These are phyloP conservation scores for Ajuga reptans DNA, from an alignment of 305 asterid genomes.

Conservation along the genomic window DNA sequence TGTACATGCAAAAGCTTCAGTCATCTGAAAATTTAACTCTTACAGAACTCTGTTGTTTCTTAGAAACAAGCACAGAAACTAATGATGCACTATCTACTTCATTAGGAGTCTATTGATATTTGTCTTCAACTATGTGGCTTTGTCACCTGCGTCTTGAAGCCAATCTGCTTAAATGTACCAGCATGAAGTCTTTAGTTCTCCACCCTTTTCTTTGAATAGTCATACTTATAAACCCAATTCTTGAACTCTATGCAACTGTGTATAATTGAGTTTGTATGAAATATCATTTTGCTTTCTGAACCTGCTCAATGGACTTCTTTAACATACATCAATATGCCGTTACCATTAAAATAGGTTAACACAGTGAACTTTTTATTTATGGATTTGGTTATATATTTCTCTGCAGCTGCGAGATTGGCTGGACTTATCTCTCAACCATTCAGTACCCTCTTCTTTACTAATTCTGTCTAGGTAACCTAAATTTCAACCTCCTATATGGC, in stretches of 20 bases:
- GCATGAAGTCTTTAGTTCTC: slow-evolving; percentile 6
- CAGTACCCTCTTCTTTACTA: slow-evolving; percentile 85
- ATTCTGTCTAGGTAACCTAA: slow-evolving; percentile 75
- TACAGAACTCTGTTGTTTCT: slow-evolving; percentile 3
- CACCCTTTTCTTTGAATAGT: neutral
- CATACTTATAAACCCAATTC: neutral
- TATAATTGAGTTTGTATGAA: slow-evolving; percentile 11
- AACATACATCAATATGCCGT: slow-evolving; percentile 2
- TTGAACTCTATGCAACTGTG: neutral
- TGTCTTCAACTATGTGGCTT: slow-evolving; percentile 6
- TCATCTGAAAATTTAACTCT: slow-evolving; percentile 1
- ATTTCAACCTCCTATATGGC: slow-evolving; percentile 20
- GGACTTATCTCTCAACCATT: slow-evolving; percentile 87
- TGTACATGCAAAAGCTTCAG: slow-evolving; percentile 14
- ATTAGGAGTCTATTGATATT: neutral
- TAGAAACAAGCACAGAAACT: neutral
- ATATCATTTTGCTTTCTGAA: slow-evolving; percentile 8
- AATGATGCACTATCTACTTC: slow-evolving; percentile 10
- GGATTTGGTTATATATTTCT: slow-evolving; percentile 20
- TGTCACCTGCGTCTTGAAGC: neutral
- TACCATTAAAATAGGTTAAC: slow-evolving; percentile 1
- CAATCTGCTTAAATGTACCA: slow-evolving; percentile 11
- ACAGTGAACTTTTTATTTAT: neutral
- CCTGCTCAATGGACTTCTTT: slow-evolving; percentile 8
- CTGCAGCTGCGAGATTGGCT: slow-evolving; percentile 91